A percentile compares a stretch with the other conserved stretches of the same genome.
Conservation (phyloP, 495 filamentous ascomycete species). For the Daldinia grandis region DNA sequence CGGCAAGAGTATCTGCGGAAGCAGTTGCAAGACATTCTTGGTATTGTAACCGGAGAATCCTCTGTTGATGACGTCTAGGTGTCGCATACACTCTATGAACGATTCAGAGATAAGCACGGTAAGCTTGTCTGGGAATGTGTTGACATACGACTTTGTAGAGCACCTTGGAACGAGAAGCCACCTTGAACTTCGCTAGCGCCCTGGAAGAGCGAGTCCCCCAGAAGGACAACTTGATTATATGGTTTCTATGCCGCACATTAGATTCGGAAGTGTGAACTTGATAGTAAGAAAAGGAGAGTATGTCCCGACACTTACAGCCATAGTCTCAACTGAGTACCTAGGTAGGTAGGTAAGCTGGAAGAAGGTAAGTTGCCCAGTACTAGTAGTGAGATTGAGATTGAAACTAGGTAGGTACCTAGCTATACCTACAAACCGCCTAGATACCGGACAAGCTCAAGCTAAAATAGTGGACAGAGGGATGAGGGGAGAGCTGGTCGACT, state of each 20-base stretch:
- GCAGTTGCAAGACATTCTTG: constrained; percentile 52
- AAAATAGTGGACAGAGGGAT: constrained; percentile 23
- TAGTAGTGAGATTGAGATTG: neutral
- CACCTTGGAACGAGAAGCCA: constrained; percentile 76
- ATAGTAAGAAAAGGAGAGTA: neutral
- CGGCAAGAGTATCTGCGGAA: constrained; percentile 54
- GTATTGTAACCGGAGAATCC: constrained; percentile 61
- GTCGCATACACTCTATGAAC: constrained; percentile 51
- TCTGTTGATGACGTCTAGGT: constrained; percentile 59
- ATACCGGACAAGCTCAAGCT: constrained; percentile 5
- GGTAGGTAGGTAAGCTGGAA: too few relatives aligned
- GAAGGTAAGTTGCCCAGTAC: neutral
- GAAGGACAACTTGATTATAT: constrained; percentile 74
- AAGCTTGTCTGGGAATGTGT: neutral
- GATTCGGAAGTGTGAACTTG: neutral
- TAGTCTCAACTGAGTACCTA: constrained; percentile 11
- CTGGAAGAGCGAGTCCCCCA: constrained; percentile 85
- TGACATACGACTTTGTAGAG: constrained; percentile 70
- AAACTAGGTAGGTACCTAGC: too few relatives aligned
- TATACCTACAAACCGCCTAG: neutral
- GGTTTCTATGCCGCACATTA: constrained; percentile 41
- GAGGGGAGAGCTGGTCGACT: constrained; percentile 17
- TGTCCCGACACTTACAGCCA: constrained; percentile 40
- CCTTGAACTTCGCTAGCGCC: constrained; percentile 61
- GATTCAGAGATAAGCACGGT: constrained; percentile 30